These are phyloP conservation scores for Staphylotrichum tortipilum DNA, from an alignment of 495 filamentous ascomycete species.

Conservation along the genomic window DNA sequence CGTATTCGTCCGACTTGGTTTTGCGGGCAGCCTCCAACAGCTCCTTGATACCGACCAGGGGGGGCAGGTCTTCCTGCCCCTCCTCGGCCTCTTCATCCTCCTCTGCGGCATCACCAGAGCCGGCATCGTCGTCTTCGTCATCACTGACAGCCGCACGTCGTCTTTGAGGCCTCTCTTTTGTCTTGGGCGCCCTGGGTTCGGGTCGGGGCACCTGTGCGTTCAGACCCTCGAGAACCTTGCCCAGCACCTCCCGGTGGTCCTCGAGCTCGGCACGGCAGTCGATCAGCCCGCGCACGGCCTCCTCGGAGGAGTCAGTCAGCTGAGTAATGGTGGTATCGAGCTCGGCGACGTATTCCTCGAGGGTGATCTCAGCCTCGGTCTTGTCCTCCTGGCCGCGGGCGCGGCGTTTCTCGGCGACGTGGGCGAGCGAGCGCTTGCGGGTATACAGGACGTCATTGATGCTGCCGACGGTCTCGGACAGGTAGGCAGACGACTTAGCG, in stretches of 20 bases:
- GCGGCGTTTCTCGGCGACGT: slow-evolving; percentile 22
- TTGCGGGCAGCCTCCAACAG: slow-evolving; percentile 30
- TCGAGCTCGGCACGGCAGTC: slow-evolving; percentile 41
- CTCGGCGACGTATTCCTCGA: slow-evolving; percentile 27
- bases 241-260: slow-evolving; percentile 34
- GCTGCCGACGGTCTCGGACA: slow-evolving; percentile 38
- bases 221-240: slow-evolving; percentile 38
- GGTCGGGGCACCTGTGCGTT: slow-evolving; percentile 35
- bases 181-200: slow-evolving; percentile 9
- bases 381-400: slow-evolving; percentile 32
- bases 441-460: slow-evolving; percentile 44
- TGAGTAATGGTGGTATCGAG: slow-evolving; percentile 31
- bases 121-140: slow-evolving; percentile 20
- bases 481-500: slow-evolving; percentile 24
- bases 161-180: background rate
- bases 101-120: slow-evolving; percentile 22
- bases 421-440: slow-evolving; percentile 39
- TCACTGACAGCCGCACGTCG: slow-evolving; percentile 13
- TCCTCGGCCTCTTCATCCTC: slow-evolving; percentile 29
- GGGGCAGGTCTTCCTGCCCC: slow-evolving; percentile 9
- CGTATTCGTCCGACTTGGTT: slow-evolving; percentile 31
- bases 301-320: slow-evolving; percentile 34
- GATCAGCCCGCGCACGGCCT: slow-evolving; percentile 35
- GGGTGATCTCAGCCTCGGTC: slow-evolving; percentile 29
- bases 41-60: slow-evolving; percentile 21